A percentile compares a stretch with the other conserved stretches of the same genome.
These are phyloP conservation scores for Phytopythium oedochilum DNA, from an alignment of 352 stramenopile species.

Conservation along the genomic window DNA sequence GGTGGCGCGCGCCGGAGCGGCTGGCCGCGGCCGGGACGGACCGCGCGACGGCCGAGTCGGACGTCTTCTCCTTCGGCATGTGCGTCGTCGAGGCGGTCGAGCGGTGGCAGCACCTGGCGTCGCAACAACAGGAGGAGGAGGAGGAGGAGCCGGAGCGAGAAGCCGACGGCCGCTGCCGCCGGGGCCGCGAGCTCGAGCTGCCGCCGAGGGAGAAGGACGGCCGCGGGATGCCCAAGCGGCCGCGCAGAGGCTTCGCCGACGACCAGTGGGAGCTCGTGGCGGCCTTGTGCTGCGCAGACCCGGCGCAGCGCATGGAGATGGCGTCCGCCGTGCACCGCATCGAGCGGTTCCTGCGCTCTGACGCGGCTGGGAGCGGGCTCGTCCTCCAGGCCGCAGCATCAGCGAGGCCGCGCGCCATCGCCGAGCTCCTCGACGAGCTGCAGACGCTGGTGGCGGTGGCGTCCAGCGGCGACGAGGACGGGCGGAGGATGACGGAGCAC, in stretches of 20 bases:
- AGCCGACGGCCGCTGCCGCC: background rate
- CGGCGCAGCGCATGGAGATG: slow-evolving; percentile 5
- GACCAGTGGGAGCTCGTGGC: slow-evolving; percentile 6
- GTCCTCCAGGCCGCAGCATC: background rate
- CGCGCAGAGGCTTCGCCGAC: background rate
- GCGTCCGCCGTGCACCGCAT: slow-evolving; percentile 3
- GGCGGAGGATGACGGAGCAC: background rate
- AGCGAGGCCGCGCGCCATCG: background rate
- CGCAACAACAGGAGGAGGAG: background rate
- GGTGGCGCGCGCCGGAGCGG: slow-evolving; percentile 6
- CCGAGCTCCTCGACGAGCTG: background rate
- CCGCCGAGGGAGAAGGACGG: background rate
- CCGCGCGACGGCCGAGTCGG: background rate
- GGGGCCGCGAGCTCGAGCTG: background rate
- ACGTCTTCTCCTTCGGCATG: slow-evolving; percentile 9
- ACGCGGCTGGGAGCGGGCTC: background rate
- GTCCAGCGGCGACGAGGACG: background rate
- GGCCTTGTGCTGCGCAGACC: slow-evolving; percentile 6
- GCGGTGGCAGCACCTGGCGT: background rate
- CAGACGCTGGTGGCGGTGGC: background rate
- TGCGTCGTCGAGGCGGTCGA: slow-evolving; percentile 6
- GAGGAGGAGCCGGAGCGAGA: background rate
- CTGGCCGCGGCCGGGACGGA: background rate
- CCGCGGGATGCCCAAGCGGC: background rate
- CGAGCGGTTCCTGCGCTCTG: background rate